A percentile compares a stretch with the other conserved stretches of the same genome.
Evolutionary conservation across 2,329 filamentous ascomycete species (phyloP).

Genomic region (Hirsutella rhossiliensis): DNA sequence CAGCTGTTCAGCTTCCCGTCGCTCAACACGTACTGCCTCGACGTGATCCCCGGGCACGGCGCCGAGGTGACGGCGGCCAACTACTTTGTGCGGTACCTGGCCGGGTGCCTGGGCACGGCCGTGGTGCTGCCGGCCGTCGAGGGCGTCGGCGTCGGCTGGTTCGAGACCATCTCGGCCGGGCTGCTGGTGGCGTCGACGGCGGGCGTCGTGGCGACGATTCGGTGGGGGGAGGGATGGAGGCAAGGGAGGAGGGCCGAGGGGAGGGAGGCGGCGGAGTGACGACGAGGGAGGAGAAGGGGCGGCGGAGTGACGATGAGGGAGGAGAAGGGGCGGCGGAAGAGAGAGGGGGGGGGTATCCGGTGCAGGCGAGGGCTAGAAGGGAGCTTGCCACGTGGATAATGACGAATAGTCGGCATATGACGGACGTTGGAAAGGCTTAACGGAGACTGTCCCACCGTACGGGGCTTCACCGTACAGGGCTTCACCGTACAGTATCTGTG

Average conservation of each 20-base stretch:
- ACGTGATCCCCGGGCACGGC: slow-evolving; percentile 59
- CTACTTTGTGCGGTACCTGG: slow-evolving; percentile 66
- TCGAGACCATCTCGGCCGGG: slow-evolving; percentile 48
- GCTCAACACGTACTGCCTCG: slow-evolving; percentile 70
- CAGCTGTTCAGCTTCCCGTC: slow-evolving; percentile 67
- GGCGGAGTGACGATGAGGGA: too few species aligned
- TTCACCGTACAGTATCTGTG: too few species aligned
- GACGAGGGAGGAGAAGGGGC: background rate
- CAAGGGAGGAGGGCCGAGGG: slow-evolving; percentile 19
- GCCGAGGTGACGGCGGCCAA: slow-evolving; percentile 71
- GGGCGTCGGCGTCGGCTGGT: slow-evolving; percentile 69
- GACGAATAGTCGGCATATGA: too few species aligned
- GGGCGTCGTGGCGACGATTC: slow-evolving; percentile 24
- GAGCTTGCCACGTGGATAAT: too few species aligned
- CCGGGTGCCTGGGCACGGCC: slow-evolving; percentile 59
- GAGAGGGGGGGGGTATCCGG: too few species aligned
- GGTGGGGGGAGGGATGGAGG: slow-evolving; percentile 27
- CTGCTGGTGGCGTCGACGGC: slow-evolving; percentile 24
- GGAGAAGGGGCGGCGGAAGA: too few species aligned
- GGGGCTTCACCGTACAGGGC: too few species aligned
- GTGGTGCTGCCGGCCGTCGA: slow-evolving; percentile 65
- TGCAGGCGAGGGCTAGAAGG: too few species aligned
- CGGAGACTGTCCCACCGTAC: too few species aligned
- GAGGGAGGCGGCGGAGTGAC: background rate
- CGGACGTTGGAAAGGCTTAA: too few species aligned